Percentiles rank a stretch among this genome's conserved stretches.
phyloP scores from a whole-genome alignment of 2,329 filamentous ascomycete species.

The Hypoxylon sp. region DNA sequence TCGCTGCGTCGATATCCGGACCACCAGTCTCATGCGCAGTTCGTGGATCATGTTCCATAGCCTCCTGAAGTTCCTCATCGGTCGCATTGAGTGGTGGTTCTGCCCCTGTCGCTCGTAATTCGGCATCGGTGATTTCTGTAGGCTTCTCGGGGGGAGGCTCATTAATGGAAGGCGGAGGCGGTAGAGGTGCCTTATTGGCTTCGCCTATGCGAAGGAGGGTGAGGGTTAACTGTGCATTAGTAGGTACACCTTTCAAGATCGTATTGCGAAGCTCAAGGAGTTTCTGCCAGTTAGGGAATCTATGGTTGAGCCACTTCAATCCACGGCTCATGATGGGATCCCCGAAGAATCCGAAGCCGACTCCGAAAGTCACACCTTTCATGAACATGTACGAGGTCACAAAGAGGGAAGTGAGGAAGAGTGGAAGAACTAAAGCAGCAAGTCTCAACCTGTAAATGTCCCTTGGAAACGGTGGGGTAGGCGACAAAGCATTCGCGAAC shows the following conservation, averaged over 20 bases:
- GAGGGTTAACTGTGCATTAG: slow-evolving; percentile 86
- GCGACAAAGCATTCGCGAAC: slow-evolving; percentile 68
- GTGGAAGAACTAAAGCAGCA: slow-evolving; percentile 66
- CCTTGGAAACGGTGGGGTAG: slow-evolving; percentile 73
- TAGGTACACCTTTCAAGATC: slow-evolving; percentile 84
- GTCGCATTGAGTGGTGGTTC: slow-evolving; percentile 71
- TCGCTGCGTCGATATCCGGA: slow-evolving; percentile 67
- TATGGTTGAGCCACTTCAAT: slow-evolving; percentile 71
- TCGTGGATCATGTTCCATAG: slow-evolving; percentile 65
- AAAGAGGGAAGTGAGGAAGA: slow-evolving; percentile 68
- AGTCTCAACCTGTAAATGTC: slow-evolving; percentile 69
- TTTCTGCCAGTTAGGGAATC: slow-evolving; percentile 80
- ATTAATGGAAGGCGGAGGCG: slow-evolving; percentile 65
- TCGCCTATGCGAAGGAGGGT: slow-evolving; percentile 87
- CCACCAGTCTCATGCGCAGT: slow-evolving; percentile 56
- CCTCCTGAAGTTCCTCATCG: slow-evolving; percentile 75
- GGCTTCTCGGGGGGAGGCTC: slow-evolving; percentile 58
- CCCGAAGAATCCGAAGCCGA: slow-evolving; percentile 85
- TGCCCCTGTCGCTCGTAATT: slow-evolving; percentile 65
- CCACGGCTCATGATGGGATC: slow-evolving; percentile 78
- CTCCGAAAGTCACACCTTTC: slow-evolving; percentile 75
- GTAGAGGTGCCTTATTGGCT: slow-evolving; percentile 83
- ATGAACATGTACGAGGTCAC: slow-evolving; percentile 71
- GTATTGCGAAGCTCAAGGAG: slow-evolving; percentile 82
- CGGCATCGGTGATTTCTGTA: slow-evolving; percentile 59